Evolutionary conservation across 2,329 filamentous ascomycete genomes (phyloP).

Genomic region (Colletotrichum tropicale): DNA sequence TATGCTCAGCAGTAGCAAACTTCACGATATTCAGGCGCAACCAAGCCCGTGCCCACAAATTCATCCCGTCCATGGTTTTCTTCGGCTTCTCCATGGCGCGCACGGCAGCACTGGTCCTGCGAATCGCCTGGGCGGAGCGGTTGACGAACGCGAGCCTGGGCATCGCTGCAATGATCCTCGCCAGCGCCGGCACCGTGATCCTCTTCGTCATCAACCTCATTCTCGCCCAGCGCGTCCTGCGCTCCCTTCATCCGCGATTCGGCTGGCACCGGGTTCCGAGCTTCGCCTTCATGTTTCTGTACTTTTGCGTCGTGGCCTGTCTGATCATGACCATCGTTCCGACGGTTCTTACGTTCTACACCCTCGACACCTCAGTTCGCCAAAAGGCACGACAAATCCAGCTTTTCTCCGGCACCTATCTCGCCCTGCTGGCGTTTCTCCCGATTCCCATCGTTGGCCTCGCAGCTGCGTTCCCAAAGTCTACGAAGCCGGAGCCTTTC

Average conservation of each 20-base stretch:
- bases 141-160: neutral
- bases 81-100: neutral
- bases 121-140: neutral
- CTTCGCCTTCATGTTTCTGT: neutral
- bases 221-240: neutral
- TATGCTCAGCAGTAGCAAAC: neutral
- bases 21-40: neutral
- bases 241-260: neutral
- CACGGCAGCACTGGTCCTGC: neutral
- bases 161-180: neutral
- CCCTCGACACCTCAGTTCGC: neutral
- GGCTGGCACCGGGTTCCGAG: neutral
- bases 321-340: neutral
- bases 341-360: neutral
- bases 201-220: neutral
- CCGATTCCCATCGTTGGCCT: neutral
- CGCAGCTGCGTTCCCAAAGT: neutral
- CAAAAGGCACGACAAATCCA: neutral
- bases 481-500: neutral
- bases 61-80: neutral
- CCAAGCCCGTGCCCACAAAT: neutral
- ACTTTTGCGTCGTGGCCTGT: neutral
- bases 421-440: neutral
- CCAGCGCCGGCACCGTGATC: neutral
- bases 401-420: neutral